A percentile compares a stretch with the other conserved stretches of the same genome.
These are phyloP conservation scores for Cystobasidium tubakii DNA, from an alignment of 768 basidiomycete species.

Conservation along the genomic window DNA sequence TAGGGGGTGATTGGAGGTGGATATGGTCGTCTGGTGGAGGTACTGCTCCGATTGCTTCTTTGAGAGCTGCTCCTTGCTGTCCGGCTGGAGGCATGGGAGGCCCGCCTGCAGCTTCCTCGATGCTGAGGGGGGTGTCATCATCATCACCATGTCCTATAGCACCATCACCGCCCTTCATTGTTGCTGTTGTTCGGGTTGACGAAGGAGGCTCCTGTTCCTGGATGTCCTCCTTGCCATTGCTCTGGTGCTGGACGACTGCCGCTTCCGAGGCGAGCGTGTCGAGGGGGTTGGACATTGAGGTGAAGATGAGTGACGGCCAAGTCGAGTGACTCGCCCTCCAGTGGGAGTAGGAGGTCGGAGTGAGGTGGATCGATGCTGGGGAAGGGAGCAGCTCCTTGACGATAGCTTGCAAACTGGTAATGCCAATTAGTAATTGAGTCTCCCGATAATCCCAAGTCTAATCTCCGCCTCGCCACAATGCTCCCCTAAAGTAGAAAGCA, in stretches of 20 bases:
- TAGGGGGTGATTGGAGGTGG: neutral
- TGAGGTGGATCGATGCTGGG: no score
- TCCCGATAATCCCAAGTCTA: no score
- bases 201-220: neutral
- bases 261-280: slow-evolving; percentile 14
- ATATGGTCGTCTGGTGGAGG: slow-evolving; percentile 5
- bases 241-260: neutral
- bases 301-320: neutral
- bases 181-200: slow-evolving; percentile 1
- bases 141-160: neutral
- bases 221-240: neutral
- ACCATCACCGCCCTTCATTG: neutral
- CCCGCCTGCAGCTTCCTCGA: slow-evolving; percentile 27
- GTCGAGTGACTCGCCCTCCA: neutral
- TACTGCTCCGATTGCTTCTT: neutral
- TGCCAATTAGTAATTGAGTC: no score
- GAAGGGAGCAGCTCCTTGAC: no score
- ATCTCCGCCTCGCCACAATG: no score
- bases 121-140: neutral
- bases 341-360: no score
- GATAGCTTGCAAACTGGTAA: no score
- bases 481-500: no score
- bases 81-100: slow-evolving; percentile 30
- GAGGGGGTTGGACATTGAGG: slow-evolving; percentile 13
- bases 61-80: slow-evolving; percentile 15